phyloP scores from a whole-genome alignment of 1,284 basidiomycete species.

The Fomitiporia mediterranea region DNA sequence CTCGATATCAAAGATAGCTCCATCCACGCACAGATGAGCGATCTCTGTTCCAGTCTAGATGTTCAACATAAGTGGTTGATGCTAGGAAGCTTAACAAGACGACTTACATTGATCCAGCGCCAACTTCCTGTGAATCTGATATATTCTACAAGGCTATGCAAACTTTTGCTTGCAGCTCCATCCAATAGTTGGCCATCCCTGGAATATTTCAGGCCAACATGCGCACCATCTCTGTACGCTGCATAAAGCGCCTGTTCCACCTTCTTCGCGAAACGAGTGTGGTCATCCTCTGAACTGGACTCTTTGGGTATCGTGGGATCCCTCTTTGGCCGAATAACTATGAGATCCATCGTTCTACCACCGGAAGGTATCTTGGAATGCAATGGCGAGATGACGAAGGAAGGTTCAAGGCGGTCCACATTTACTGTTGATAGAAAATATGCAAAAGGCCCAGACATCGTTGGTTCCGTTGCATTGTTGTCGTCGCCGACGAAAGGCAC shows the following conservation, averaged over 20 bases:
- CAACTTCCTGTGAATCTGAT: slow-evolving; percentile 56
- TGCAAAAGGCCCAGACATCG: slow-evolving; percentile 73
- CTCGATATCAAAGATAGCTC: slow-evolving; percentile 57
- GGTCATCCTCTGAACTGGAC: slow-evolving; percentile 38
- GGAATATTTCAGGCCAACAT: slow-evolving; percentile 58
- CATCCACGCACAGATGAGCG: slow-evolving; percentile 66
- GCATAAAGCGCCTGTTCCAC: slow-evolving; percentile 49
- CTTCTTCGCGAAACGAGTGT: slow-evolving; percentile 44
- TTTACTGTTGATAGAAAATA: slow-evolving; percentile 84
- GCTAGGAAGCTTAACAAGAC: slow-evolving; percentile 39
- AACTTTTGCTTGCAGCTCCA: slow-evolving; percentile 20
- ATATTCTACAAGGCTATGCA: slow-evolving; percentile 41
- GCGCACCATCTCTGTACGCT: slow-evolving; percentile 72
- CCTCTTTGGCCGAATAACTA: slow-evolving; percentile 77
- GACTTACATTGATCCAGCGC: slow-evolving; percentile 78
- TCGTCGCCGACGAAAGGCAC: slow-evolving; percentile 37
- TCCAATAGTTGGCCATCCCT: slow-evolving; percentile 34
- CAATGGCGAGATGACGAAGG: slow-evolving; percentile 73
- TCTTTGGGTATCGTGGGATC: slow-evolving; percentile 44
- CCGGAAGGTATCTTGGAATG: slow-evolving; percentile 36
- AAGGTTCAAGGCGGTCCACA: slow-evolving; percentile 78
- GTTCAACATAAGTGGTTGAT: slow-evolving; percentile 14
- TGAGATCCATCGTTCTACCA: slow-evolving; percentile 61
- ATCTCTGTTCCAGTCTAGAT: slow-evolving; percentile 49
- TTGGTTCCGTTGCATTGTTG: slow-evolving; percentile 26